Evolutionary conservation across 768 basidiomycete genomes (phyloP).

Genomic region (Leccinum truebloodii): DNA sequence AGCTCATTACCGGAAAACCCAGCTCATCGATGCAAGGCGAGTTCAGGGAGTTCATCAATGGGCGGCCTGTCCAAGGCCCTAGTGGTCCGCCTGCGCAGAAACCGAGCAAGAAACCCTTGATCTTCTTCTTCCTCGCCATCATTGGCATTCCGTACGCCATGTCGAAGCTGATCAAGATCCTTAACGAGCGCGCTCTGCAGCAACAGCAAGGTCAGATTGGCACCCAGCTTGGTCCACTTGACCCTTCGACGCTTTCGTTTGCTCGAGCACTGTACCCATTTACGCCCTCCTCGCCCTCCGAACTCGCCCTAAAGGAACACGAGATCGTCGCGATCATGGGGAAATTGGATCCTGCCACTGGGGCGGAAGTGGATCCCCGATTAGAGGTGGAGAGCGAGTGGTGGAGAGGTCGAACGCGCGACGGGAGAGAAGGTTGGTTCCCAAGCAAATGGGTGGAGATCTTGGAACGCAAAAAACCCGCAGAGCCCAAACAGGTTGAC

Average conservation of each 20-base stretch:
- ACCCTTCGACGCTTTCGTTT: constrained; percentile 81
- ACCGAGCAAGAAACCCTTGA: constrained; percentile 84
- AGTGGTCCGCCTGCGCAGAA: constrained; percentile 45
- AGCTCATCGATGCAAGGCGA: constrained; percentile 55
- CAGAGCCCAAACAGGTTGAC: constrained; percentile 43
- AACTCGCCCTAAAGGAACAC: constrained; percentile 80
- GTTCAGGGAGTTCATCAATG: constrained; percentile 76
- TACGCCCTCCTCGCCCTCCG: constrained; percentile 67
- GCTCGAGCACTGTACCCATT: constrained; percentile 83
- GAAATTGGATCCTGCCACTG: constrained; percentile 70
- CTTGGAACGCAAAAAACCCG: constrained; percentile 47
- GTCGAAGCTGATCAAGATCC: constrained; percentile 81
- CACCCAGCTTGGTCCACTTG: constrained; percentile 52
- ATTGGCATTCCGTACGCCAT: constrained; percentile 93
- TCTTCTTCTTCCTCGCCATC: constrained; percentile 92
- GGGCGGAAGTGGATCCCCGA: constrained; percentile 66
- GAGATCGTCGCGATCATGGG: constrained; percentile 93
- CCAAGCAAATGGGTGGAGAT: constrained; percentile 86
- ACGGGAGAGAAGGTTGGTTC: constrained; percentile 95
- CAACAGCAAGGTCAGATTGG: constrained; percentile 42
- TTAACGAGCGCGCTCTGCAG: constrained; percentile 61
- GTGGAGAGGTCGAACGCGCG: constrained; percentile 94
- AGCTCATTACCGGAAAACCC: constrained; percentile 51
- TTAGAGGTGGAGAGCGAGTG: constrained; percentile 69
- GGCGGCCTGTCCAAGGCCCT: constrained; percentile 56